These are phyloP conservation scores for Wallacemonas rigidus DNA, from an alignment of 208 protist species.

Conservation along the genomic window DNA sequence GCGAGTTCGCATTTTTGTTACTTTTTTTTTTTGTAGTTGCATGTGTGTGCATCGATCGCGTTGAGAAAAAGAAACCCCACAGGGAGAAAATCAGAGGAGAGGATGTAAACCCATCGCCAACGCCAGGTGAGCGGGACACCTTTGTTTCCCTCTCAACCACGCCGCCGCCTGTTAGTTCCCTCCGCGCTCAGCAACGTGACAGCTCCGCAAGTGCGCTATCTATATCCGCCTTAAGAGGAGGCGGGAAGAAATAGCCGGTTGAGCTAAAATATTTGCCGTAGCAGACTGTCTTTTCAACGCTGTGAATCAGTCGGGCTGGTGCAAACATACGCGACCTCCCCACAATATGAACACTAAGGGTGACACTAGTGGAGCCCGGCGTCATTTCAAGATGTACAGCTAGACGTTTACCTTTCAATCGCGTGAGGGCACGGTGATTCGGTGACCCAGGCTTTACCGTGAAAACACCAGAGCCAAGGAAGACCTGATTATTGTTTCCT, in stretches of 20 bases:
- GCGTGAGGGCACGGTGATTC: slow-evolving; percentile 18
- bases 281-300: slow-evolving; percentile 47
- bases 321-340: slow-evolving; percentile 34
- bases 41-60: too few species aligned
- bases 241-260: slow-evolving; percentile 74
- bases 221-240: slow-evolving; percentile 53
- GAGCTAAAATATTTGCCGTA: slow-evolving; percentile 76
- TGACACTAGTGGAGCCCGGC: slow-evolving; percentile 30
- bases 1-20: too few species aligned
- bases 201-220: slow-evolving; percentile 24
- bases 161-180: too few species aligned
- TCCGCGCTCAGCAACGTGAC: background rate
- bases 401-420: slow-evolving; percentile 41
- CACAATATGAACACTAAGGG: slow-evolving; percentile 51
- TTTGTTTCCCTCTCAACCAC: background rate
- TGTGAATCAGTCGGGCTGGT: slow-evolving; percentile 32
- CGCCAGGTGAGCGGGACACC: background rate
- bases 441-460: background rate
- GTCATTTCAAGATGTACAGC: slow-evolving; percentile 40
- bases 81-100: too few species aligned
- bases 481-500: slow-evolving; percentile 2
- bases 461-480: slow-evolving; percentile 20
- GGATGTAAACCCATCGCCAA: background rate
- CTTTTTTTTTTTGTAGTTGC: too few species aligned
- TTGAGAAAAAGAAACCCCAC: too few species aligned